Conservation (phyloP, 306 rosid genomes). For the Citrullus amarus region DNA sequence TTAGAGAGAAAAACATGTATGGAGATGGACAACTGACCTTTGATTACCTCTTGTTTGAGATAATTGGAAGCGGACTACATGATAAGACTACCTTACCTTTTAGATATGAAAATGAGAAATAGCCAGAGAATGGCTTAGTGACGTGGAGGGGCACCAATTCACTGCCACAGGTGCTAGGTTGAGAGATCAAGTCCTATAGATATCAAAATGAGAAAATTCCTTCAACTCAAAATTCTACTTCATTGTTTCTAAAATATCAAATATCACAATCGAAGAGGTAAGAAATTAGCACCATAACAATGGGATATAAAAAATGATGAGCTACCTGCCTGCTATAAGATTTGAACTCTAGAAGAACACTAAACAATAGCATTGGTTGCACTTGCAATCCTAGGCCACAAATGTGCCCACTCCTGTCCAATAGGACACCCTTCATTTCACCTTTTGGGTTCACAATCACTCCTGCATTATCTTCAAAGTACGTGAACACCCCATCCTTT, state of each 20-base stretch:
- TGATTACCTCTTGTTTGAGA: too few relatives aligned
- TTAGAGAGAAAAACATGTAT: too few relatives aligned
- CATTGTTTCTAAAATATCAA: not conserved
- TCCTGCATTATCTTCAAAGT: conserved; percentile 41
- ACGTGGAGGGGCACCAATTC: too few relatives aligned
- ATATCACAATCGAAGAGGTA: not conserved
- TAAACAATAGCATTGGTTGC: conserved; percentile 31
- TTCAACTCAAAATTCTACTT: not conserved
- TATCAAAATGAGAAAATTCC: not conserved
- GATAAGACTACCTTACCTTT: too few relatives aligned
- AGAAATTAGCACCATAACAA: not conserved
- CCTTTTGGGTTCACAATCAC: too few relatives aligned
- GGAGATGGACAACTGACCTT: too few relatives aligned
- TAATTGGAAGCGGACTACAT: too few relatives aligned
- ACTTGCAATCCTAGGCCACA: conserved; percentile 32
- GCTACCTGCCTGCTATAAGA: not conserved
- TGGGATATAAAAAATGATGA: not conserved
- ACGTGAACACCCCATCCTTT: conserved; percentile 63
- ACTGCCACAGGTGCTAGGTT: too few relatives aligned
- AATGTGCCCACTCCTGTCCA: conserved; percentile 32
- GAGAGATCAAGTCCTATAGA: too few relatives aligned
- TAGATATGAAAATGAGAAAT: not conserved
- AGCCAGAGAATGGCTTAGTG: too few relatives aligned
- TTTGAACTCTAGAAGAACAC: not conserved
- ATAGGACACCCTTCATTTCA: conserved; percentile 10